phyloP scores from a whole-genome alignment of 495 filamentous ascomycete species.

The Margaritispora aquatica region DNA sequence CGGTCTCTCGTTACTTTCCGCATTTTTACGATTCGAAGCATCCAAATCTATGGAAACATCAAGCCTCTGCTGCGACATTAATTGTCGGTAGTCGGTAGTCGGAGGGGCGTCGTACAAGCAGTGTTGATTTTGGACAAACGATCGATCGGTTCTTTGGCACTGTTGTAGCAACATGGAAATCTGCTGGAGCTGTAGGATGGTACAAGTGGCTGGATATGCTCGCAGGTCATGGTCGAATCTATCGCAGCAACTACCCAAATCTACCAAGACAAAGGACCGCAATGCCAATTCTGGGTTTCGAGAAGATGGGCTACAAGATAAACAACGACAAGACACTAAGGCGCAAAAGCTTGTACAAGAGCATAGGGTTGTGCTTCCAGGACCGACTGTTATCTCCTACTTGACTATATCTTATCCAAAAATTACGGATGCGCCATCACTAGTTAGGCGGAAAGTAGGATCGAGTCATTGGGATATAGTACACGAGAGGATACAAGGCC shows the following conservation, averaged over 20 bases:
- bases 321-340: neutral
- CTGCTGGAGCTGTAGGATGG: slow-evolving; percentile 7
- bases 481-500: slow-evolving; percentile 20
- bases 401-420: slow-evolving; percentile 11
- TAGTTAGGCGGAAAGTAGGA: slow-evolving; percentile 17
- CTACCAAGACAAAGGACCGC: neutral
- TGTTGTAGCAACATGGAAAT: neutral
- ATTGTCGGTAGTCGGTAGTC: slow-evolving; percentile 8
- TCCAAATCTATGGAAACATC: slow-evolving; percentile 9
- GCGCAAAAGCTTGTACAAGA: neutral
- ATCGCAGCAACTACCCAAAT: too few relatives aligned
- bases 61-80: neutral
- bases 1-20: neutral
- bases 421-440: slow-evolving; percentile 12
- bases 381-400: neutral
- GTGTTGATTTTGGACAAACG: neutral
- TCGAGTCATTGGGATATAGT: slow-evolving; percentile 19
- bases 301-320: neutral
- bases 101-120: slow-evolving; percentile 1
- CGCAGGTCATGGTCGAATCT: slow-evolving; percentile 1
- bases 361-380: neutral
- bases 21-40: neutral
- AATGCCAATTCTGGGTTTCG: neutral
- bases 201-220: slow-evolving; percentile 4
- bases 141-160: neutral